A percentile compares a stretch with the other conserved stretches of the same genome.
Conservation (phyloP, 176 grass and related monocot genomes). For the Rhynchospora breviuscula region DNA sequence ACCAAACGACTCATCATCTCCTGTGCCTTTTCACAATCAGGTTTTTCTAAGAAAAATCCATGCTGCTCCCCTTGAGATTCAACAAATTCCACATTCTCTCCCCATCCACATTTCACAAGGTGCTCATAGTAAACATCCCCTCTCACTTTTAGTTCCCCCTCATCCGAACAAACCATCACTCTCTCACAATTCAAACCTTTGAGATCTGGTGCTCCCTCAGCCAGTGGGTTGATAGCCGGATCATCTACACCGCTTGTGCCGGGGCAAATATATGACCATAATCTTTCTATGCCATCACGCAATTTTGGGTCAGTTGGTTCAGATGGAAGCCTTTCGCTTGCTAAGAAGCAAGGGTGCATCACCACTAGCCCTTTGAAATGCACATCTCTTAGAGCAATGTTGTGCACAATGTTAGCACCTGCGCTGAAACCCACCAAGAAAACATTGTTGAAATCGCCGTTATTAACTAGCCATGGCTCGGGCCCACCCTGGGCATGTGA, state of each 20-base stretch:
- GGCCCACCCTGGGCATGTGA: slow-evolving; percentile 18
- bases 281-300: slow-evolving; percentile 14
- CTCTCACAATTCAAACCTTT: slow-evolving; percentile 15
- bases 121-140: slow-evolving; percentile 12
- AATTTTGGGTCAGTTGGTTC: slow-evolving; percentile 34
- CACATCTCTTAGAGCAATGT: slow-evolving; percentile 31
- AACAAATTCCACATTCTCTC: slow-evolving; percentile 12
- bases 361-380: slow-evolving; percentile 39
- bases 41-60: slow-evolving; percentile 16
- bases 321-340: slow-evolving; percentile 34
- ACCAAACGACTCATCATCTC: slow-evolving; percentile 24
- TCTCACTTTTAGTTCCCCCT: slow-evolving; percentile 9
- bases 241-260: slow-evolving; percentile 40
- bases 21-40: slow-evolving; percentile 1
- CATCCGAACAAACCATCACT: slow-evolving; percentile 28
- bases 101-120: slow-evolving; percentile 11
- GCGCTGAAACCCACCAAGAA: slow-evolving; percentile 58
- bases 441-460: slow-evolving; percentile 29
- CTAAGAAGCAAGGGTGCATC: slow-evolving; percentile 58
- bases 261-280: slow-evolving; percentile 45
- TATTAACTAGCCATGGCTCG: slow-evolving; percentile 44
- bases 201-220: slow-evolving; percentile 28
- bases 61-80: slow-evolving; percentile 10
- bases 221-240: slow-evolving; percentile 53
- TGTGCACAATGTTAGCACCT: slow-evolving; percentile 63